Evolutionary conservation across 2,329 filamentous ascomycete species (phyloP).

Genomic region (Boeremia exigua): DNA sequence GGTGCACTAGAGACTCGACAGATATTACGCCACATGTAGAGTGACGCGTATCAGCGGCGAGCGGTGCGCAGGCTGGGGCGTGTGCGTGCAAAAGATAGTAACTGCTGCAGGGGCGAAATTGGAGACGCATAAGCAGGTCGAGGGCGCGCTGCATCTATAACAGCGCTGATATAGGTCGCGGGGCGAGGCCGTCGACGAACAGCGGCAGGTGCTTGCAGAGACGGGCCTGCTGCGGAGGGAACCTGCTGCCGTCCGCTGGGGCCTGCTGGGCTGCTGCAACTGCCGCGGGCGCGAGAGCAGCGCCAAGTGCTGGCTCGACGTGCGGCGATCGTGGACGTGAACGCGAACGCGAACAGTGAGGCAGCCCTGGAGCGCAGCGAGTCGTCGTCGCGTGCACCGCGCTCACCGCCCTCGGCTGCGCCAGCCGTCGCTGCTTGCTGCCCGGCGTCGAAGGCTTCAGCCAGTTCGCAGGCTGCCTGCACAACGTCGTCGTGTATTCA

Average conservation of each 20-base stretch:
- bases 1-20: constrained; percentile 43
- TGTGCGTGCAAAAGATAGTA: constrained; percentile 12
- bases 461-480: constrained; percentile 1
- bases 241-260: background rate
- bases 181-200: background rate
- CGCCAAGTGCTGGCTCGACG: no score
- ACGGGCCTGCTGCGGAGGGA: background rate
- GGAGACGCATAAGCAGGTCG: constrained; percentile 24
- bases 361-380: no score
- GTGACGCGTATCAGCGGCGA: constrained; percentile 31
- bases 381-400: constrained; percentile 30
- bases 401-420: constrained; percentile 3
- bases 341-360: no score
- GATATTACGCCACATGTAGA: constrained; percentile 22
- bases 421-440: constrained; percentile 4
- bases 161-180: constrained; percentile 17
- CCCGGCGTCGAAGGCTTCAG: background rate
- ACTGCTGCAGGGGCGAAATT: constrained; percentile 37
- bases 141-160: constrained; percentile 22
- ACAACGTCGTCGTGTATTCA: constrained; percentile 19
- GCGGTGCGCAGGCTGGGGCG: constrained; percentile 25
- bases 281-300: background rate
- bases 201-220: constrained; percentile 5
- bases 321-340: no score
- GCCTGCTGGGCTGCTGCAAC: background rate